Evolutionary conservation across 1,139 yeast genomes (phyloP).

Genomic region (Eremothecium cymbalariae): DNA sequence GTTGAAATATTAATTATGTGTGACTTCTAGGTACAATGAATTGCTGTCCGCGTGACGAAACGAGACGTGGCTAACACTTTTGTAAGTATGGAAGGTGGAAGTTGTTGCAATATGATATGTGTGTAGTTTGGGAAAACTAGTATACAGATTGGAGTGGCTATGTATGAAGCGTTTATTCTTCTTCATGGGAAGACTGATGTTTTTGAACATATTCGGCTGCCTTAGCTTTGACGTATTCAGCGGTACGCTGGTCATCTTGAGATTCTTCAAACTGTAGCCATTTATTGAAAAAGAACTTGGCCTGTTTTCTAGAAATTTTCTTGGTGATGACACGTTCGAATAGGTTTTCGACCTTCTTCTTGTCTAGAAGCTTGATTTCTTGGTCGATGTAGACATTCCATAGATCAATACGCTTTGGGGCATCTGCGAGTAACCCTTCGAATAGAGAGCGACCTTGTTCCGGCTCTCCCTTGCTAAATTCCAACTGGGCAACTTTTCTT

Average conservation of each 20-base stretch:
- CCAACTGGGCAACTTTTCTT: constrained; percentile 81
- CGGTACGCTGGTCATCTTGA: constrained; percentile 57
- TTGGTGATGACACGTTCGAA: constrained; percentile 70
- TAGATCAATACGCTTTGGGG: constrained; percentile 83
- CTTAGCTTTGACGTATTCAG: constrained; percentile 82
- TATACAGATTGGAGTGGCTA: constrained; percentile 4
- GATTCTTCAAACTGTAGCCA: constrained; percentile 80
- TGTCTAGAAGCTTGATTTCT: constrained; percentile 62
- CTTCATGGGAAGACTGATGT: constrained; percentile 7
- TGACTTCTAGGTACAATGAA: no score
- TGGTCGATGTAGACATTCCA: constrained; percentile 95
- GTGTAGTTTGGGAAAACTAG: constrained; percentile 1
- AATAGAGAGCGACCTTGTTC: constrained; percentile 93
- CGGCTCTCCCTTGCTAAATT: constrained; percentile 75
- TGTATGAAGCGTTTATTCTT: constrained; percentile 1
- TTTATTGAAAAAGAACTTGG: constrained; percentile 87
- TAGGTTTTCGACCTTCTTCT: constrained; percentile 60
- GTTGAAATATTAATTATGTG: no score
- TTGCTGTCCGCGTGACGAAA: no score
- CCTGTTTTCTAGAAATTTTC: constrained; percentile 81
- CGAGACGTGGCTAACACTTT: no score
- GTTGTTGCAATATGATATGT: no score
- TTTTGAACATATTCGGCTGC: constrained; percentile 66
- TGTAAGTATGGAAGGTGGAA: no score
- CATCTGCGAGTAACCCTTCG: constrained; percentile 85